Conservation (phyloP, 257 asterid genomes). For the Coffea canephora region DNA sequence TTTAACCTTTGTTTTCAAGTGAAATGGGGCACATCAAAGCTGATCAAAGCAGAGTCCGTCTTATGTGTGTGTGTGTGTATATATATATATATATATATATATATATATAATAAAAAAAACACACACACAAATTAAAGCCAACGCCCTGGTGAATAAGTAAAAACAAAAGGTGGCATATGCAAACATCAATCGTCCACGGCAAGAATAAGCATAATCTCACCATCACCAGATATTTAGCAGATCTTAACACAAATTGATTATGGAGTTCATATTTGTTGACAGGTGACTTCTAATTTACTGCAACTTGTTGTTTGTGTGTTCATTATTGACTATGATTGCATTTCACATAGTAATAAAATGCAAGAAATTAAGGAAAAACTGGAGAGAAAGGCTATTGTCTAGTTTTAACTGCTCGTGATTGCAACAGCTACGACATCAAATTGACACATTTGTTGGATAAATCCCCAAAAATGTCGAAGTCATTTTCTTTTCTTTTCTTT, state of each 20-base stretch:
- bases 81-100: no score
- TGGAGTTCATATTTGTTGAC: neutral
- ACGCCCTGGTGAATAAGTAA: neutral
- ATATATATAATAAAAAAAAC: neutral
- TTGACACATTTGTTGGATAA: neutral
- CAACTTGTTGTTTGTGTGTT: constrained; percentile 1
- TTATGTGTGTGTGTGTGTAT: no score
- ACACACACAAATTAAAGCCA: neutral
- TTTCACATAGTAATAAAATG: neutral
- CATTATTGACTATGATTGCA: neutral
- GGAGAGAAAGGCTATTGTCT: neutral
- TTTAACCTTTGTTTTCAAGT: neutral
- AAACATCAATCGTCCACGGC: neutral
- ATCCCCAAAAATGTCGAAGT: no score
- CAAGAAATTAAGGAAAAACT: neutral
- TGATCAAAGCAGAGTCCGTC: constrained; percentile 3
- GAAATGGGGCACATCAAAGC: neutral
- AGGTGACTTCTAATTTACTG: neutral
- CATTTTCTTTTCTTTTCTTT: no score
- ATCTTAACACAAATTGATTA: neutral
- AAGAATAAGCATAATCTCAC: constrained; percentile 8
- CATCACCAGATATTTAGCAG: constrained; percentile 2
- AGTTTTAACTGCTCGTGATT: neutral
- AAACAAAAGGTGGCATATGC: constrained; percentile 14
- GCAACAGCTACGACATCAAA: neutral